These are phyloP conservation scores for Talaromyces verruculosus DNA, from an alignment of 2,329 filamentous ascomycete species.

Conservation along the genomic window DNA sequence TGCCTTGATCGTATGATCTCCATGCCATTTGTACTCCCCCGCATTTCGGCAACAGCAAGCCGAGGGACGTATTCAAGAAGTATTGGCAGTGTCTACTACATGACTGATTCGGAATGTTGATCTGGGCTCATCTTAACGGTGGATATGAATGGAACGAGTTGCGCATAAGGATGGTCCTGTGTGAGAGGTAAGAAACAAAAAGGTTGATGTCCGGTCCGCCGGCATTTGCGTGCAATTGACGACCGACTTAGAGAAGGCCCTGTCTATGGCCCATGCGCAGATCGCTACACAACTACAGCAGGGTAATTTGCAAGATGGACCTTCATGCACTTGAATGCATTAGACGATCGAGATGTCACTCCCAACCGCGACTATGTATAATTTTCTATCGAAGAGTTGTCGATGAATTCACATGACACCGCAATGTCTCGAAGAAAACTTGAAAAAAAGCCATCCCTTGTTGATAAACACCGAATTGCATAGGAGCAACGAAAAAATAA, in stretches of 20 bases:
- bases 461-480: conserved; percentile 17
- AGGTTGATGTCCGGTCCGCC: too few species aligned
- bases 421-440: not conserved
- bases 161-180: not conserved
- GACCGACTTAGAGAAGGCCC: not conserved
- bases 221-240: not conserved
- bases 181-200: not conserved
- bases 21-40: not conserved
- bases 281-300: not conserved
- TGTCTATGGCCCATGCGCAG: not conserved
- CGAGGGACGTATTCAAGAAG: not conserved
- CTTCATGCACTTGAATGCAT: conserved; percentile 7
- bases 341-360: not conserved
- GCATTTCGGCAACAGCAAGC: not conserved
- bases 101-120: not conserved
- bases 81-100: not conserved
- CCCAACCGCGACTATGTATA: not conserved
- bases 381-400: conserved; percentile 2
- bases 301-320: not conserved
- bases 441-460: conserved; percentile 7
- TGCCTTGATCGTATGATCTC: not conserved
- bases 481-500: conserved; percentile 11
- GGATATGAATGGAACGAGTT: not conserved
- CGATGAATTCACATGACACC: conserved; percentile 3
- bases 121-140: not conserved